phyloP scores from a whole-genome alignment of 768 basidiomycete genomes.

The Termitomyces sp. region DNA sequence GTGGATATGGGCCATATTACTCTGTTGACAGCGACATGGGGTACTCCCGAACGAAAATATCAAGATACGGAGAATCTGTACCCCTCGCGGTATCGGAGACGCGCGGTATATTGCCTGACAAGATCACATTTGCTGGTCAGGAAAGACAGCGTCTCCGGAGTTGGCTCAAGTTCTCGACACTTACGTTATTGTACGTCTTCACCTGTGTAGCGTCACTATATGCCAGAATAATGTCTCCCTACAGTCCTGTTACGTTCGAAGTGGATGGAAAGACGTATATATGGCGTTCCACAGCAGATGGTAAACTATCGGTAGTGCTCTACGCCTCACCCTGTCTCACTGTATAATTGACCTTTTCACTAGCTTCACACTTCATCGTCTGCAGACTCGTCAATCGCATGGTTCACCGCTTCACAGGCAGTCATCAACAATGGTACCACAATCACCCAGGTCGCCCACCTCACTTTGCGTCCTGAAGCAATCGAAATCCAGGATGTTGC shows the following conservation, averaged over 20 bases:
- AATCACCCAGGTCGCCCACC: slow-evolving; percentile 15
- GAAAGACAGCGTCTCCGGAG: slow-evolving; percentile 18
- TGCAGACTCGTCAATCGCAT: slow-evolving; percentile 20
- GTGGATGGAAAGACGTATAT: slow-evolving; percentile 17
- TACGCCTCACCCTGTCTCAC: neutral
- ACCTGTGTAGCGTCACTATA: neutral
- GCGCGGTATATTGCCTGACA: slow-evolving; percentile 21
- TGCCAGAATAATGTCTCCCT: neutral
- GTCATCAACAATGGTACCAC: slow-evolving; percentile 8
- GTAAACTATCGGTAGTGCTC: slow-evolving; percentile 19
- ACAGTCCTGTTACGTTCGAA: slow-evolving; percentile 24
- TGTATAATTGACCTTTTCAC: neutral
- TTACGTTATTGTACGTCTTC: slow-evolving; percentile 20
- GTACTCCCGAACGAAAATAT: slow-evolving; percentile 14
- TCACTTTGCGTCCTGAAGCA: slow-evolving; percentile 22
- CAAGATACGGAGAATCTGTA: slow-evolving; percentile 13
- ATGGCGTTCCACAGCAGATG: slow-evolving; percentile 20
- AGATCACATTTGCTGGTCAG: slow-evolving; percentile 20
- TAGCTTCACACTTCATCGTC: slow-evolving; percentile 3
- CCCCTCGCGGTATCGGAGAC: slow-evolving; percentile 19
- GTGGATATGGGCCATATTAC: slow-evolving; percentile 16
- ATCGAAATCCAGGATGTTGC: slow-evolving; percentile 21
- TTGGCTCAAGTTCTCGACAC: slow-evolving; percentile 21
- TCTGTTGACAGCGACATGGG: slow-evolving; percentile 16
- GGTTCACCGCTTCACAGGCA: slow-evolving; percentile 22